phyloP scores from a whole-genome alignment of 1,284 basidiomycete species.

The Ceratobasidium sp. region DNA sequence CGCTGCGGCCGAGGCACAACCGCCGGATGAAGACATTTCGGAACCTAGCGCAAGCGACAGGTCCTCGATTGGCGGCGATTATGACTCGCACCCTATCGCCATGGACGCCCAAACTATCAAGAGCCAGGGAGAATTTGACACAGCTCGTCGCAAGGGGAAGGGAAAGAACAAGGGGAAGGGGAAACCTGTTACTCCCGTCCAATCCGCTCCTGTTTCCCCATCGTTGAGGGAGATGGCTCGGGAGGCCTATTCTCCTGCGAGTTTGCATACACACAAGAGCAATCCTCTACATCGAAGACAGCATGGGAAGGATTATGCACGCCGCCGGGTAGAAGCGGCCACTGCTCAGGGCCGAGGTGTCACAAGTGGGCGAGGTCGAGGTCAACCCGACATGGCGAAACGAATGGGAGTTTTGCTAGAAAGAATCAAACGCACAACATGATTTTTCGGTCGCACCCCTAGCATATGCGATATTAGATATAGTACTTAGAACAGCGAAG shows the following conservation, averaged over 20 bases:
- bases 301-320: constrained; percentile 39
- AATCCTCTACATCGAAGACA: constrained; percentile 58
- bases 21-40: constrained; percentile 48
- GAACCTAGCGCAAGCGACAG: constrained; percentile 44
- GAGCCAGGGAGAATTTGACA: neutral
- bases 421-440: constrained; percentile 33
- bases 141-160: constrained; percentile 26
- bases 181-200: constrained; percentile 53
- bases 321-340: constrained; percentile 33
- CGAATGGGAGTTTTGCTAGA: constrained; percentile 80
- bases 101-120: neutral
- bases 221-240: constrained; percentile 63
- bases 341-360: neutral
- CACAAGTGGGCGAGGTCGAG: constrained; percentile 51
- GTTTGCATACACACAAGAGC: constrained; percentile 67
- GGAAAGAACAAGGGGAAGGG: constrained; percentile 17
- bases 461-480: constrained; percentile 2
- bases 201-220: constrained; percentile 11
- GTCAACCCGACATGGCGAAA: constrained; percentile 81
- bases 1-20: constrained; percentile 30
- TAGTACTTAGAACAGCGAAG: neutral
- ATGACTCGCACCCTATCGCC: constrained; percentile 8
- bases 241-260: constrained; percentile 68
- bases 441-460: constrained; percentile 2
- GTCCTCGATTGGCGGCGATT: constrained; percentile 41